Evolutionary conservation across 176 grass and related monocot species (phyloP).

Genomic region (Calamus simplicifolius): DNA sequence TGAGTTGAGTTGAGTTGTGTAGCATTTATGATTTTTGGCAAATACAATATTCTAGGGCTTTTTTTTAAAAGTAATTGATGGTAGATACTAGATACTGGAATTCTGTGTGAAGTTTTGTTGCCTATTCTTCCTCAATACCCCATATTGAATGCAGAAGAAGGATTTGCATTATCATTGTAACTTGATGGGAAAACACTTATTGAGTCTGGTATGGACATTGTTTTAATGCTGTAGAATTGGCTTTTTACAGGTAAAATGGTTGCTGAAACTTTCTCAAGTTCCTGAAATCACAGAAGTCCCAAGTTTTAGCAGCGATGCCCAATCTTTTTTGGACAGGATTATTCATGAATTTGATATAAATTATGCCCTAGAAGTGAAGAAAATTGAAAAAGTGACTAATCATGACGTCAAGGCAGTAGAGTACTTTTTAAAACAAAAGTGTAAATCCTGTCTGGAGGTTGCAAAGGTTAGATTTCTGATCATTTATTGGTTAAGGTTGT

Average conservation of each 20-base stretch:
- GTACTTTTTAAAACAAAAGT: conserved; percentile 92
- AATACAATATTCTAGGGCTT: no score
- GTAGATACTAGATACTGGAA: no score
- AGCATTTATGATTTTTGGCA: no score
- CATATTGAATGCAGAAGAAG: no score
- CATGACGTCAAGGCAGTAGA: conserved; percentile 94
- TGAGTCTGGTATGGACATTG: neutral
- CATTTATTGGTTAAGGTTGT: neutral
- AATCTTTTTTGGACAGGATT: conserved; percentile 57
- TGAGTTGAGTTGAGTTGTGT: no score
- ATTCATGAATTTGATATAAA: conserved; percentile 51
- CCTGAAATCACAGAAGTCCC: conserved; percentile 80
- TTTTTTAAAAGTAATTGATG: no score
- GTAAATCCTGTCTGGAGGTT: conserved; percentile 64
- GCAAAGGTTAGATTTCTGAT: conserved; percentile 42
- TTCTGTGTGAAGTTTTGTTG: no score
- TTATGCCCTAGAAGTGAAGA: conserved; percentile 76
- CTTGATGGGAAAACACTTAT: no score
- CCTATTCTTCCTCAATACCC: no score
- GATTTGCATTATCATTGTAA: no score
- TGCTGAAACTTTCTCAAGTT: conserved; percentile 81
- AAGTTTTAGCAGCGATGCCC: conserved; percentile 52
- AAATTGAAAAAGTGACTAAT: conserved; percentile 83
- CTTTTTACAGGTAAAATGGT: conserved; percentile 63
- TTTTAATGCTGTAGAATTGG: neutral